phyloP scores from a whole-genome alignment of 352 stramenopile species.

The Peronosclerospora sorghi region DNA sequence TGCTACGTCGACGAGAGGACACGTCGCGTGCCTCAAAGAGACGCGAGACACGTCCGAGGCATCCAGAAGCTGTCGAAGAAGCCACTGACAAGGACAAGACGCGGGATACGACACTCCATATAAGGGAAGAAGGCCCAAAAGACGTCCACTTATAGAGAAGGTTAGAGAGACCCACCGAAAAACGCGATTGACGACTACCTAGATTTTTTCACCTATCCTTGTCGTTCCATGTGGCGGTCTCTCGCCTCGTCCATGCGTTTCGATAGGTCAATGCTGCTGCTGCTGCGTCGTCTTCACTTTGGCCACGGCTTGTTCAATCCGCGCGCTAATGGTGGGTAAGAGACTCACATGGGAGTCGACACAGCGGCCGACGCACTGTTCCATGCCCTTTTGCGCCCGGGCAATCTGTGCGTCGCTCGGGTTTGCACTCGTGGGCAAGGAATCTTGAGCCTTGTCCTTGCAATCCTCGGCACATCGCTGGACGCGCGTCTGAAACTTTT shows the following conservation, averaged over 20 bases:
- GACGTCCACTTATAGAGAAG: too few relatives aligned
- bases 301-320: conserved; percentile 59
- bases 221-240: too few relatives aligned
- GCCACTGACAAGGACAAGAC: too few relatives aligned
- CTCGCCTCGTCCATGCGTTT: too few relatives aligned
- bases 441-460: conserved; percentile 71
- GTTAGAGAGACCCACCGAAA: too few relatives aligned
- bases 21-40: too few relatives aligned
- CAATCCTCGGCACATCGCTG: conserved; percentile 82
- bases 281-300: conserved; percentile 62
- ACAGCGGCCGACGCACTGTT: conserved; percentile 51
- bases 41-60: too few relatives aligned
- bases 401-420: conserved; percentile 65
- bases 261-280: conserved; percentile 20
- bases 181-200: too few relatives aligned
- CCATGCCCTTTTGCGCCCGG: conserved; percentile 63
- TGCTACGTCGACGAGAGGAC: conserved; percentile 49
- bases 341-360: conserved; percentile 71
- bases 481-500: conserved; percentile 77
- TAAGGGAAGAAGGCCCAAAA: too few relatives aligned
- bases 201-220: too few relatives aligned
- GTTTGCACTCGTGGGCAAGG: conserved; percentile 39
- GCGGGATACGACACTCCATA: too few relatives aligned
- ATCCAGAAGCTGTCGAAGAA: too few relatives aligned
- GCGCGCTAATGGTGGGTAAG: conserved; percentile 60